phyloP scores from a whole-genome alignment of 805 yeast genomes.

The Diddensiella transvaalensis region DNA sequence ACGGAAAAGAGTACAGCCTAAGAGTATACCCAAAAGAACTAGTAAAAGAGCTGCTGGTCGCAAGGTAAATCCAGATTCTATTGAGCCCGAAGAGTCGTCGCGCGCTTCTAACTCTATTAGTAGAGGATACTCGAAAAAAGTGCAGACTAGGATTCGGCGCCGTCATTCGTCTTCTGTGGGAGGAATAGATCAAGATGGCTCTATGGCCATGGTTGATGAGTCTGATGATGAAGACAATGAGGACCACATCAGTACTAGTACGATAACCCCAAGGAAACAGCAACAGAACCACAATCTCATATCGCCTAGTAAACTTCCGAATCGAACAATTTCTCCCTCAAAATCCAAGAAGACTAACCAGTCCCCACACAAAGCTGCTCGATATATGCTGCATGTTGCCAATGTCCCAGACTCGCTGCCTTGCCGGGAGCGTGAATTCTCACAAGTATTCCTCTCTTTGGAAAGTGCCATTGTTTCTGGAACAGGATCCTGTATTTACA shows the following conservation, averaged over 20 bases:
- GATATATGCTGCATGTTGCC: constrained; percentile 34
- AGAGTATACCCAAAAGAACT: too few species aligned
- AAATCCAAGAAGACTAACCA: constrained; percentile 4
- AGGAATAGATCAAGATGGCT: too few species aligned
- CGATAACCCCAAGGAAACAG: not conserved
- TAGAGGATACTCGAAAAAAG: not conserved
- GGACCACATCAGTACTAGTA: not conserved
- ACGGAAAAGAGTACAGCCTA: not conserved
- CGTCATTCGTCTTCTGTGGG: too few species aligned
- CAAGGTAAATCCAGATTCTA: constrained; percentile 10
- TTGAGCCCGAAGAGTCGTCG: not conserved
- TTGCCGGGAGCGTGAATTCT: constrained; percentile 81
- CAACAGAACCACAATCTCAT: not conserved
- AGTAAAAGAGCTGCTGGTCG: constrained; percentile 3
- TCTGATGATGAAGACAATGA: not conserved
- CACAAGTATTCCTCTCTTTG: constrained; percentile 60
- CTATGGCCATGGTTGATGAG: too few species aligned
- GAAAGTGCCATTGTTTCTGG: constrained; percentile 67
- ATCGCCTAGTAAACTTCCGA: constrained; percentile 9
- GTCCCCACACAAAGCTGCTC: constrained; percentile 29
- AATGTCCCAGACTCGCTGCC: constrained; percentile 56
- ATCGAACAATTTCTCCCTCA: not conserved
- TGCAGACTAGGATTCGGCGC: too few species aligned
- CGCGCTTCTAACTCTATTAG: not conserved
- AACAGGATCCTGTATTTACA: constrained; percentile 79